Evolutionary conservation across 202 grass and related monocot genomes (phyloP).

Genomic region (Zizania palustris): DNA sequence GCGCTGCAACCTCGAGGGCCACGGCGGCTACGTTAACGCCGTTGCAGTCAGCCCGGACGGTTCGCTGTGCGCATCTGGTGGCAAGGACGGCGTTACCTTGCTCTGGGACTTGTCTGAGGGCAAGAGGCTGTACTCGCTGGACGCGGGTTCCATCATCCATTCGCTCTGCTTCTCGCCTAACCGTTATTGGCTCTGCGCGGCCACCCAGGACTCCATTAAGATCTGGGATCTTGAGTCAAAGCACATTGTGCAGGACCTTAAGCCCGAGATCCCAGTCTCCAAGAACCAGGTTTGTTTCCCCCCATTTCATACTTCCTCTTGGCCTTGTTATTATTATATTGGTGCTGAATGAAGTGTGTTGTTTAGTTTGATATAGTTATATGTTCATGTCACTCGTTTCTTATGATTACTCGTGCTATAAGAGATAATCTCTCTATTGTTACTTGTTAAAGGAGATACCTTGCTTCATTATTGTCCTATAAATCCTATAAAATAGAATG

Average conservation of each 20-base stretch:
- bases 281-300: slow-evolving; percentile 59
- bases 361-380: not conserved
- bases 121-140: slow-evolving; percentile 69
- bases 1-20: slow-evolving; percentile 54
- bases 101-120: slow-evolving; percentile 70
- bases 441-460: too few species aligned
- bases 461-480: too few species aligned
- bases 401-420: not conserved
- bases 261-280: slow-evolving; percentile 48
- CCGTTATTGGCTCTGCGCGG: slow-evolving; percentile 77
- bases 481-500: too few species aligned
- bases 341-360: not conserved
- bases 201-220: slow-evolving; percentile 71
- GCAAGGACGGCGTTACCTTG: slow-evolving; percentile 59
- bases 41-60: slow-evolving; percentile 71
- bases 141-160: slow-evolving; percentile 66
- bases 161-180: slow-evolving; percentile 82
- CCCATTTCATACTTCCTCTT: not conserved
- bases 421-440: too few species aligned
- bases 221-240: slow-evolving; percentile 90
- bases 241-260: slow-evolving; percentile 78
- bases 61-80: slow-evolving; percentile 72
- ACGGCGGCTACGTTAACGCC: slow-evolving; percentile 64
- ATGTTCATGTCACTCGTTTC: not conserved
- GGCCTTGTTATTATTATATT: not conserved